Conservation (phyloP, 2,329 filamentous ascomycete genomes). For the Fusarium sp. region DNA sequence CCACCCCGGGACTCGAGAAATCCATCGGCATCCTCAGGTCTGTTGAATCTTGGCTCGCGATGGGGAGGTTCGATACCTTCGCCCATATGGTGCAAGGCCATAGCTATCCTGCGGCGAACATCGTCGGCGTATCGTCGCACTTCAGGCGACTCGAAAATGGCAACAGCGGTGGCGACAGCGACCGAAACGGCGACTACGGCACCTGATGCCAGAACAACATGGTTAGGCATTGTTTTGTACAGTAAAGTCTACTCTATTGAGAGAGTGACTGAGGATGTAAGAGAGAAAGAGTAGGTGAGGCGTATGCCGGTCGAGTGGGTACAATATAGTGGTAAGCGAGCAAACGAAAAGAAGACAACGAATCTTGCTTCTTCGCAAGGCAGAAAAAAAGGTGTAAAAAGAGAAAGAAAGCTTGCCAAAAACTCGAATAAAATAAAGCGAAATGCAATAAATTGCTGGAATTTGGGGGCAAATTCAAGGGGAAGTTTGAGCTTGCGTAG, state of each 20-base stretch:
- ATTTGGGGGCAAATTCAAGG: conserved; percentile 32
- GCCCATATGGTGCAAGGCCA: conserved; percentile 69
- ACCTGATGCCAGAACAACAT: conserved; percentile 65
- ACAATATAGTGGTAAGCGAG: conserved; percentile 26
- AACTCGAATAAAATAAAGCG: conserved; percentile 1
- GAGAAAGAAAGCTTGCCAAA: conserved; percentile 15
- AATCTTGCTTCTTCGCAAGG: not conserved
- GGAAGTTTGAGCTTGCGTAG: conserved; percentile 41
- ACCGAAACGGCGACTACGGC: conserved; percentile 69
- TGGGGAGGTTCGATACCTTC: conserved; percentile 65
- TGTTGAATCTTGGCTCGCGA: conserved; percentile 69
- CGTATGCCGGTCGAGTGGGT: not conserved
- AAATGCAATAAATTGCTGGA: conserved; percentile 2
- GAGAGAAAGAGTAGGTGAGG: conserved; percentile 17
- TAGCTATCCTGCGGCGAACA: conserved; percentile 69
- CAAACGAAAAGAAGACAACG: conserved; percentile 13
- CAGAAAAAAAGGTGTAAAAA: not conserved
- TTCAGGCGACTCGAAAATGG: conserved; percentile 74
- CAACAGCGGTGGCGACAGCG: conserved; percentile 68
- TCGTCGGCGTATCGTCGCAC: conserved; percentile 71
- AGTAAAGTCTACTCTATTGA: conserved; percentile 11
- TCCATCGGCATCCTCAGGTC: conserved; percentile 74
- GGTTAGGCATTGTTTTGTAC: conserved; percentile 65
- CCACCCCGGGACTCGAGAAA: conserved; percentile 67
- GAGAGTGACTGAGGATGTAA: conserved; percentile 19